Base-by-base conservation (phyloP, 768 basidiomycete species). In the Dioszegia crocea region DNA sequence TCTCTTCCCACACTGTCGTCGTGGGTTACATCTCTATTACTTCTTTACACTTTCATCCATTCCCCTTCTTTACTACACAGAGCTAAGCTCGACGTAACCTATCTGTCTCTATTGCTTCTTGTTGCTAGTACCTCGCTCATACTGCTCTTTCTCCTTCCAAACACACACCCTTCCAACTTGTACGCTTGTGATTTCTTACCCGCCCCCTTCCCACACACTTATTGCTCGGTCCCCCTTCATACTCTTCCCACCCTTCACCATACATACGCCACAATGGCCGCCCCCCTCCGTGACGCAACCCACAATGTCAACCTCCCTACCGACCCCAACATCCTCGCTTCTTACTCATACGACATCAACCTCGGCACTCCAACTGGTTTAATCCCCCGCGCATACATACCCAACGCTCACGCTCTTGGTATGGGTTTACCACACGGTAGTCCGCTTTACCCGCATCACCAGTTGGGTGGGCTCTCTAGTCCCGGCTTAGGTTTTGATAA, bases 401-500 rank as follows among this genome's bases (percentile, higher is more conserved):
- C 17, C 33, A 33, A 33, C n/a, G 4, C 12, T 12, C 5, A 26
- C 11, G 4, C 51, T 27, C 31, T 53, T 27, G 51, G 51, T n/a
- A 38, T 53, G 51, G 51, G 51, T 21, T 27, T 53, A 10, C 51
- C 51, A 4, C 17, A 40, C 3, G 26, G 30, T 29, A 53, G 51
- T 29, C 51, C 51, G 11, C 11, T 40, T 16, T 53, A 53, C 51
- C 27, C 27, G 27, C 51, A 39, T 14, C 23, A 39, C 24, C 51
- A 53, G 51, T 21, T 53, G 24, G 51, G 52, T 52, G 60, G 50
- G 41, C 30, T 56, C 43, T 39, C 43, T 45, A 56, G 43, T 44
- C 54, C 54, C 27, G 57, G 38, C 41, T 27, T 48, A 5, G 24
- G 36, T 24, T 31, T 38, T 19, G 38, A 63, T 54, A 62, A 66